Evolutionary conservation across 2,329 filamentous ascomycete genomes (phyloP).

Genomic region (Ascochyta clinopodiicola): DNA sequence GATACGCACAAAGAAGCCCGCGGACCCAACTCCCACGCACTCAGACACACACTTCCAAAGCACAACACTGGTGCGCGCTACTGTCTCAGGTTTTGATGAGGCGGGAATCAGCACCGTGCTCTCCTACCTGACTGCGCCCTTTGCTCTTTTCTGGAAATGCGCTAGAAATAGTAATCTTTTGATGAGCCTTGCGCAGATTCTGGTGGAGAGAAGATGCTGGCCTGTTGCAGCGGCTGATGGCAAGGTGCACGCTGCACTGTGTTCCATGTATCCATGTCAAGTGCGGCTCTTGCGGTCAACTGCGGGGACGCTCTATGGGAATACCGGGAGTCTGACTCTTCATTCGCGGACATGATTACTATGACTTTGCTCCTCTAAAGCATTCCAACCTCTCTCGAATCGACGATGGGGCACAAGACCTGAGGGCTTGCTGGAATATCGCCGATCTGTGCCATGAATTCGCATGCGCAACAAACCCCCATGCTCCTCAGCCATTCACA

Average conservation of each 20-base stretch:
- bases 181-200: slow-evolving; percentile 7
- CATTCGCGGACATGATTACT: neutral
- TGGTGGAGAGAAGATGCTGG: neutral
- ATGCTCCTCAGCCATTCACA: slow-evolving; percentile 12
- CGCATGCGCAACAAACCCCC: slow-evolving; percentile 15
- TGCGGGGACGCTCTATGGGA: neutral
- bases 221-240: slow-evolving; percentile 16
- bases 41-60: slow-evolving; percentile 13
- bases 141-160: slow-evolving; percentile 24
- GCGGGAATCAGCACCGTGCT: slow-evolving; percentile 5
- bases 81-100: slow-evolving; percentile 33
- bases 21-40: slow-evolving; percentile 1
- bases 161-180: slow-evolving; percentile 19
- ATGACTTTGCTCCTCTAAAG: neutral
- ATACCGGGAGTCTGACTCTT: neutral
- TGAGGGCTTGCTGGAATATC: slow-evolving; percentile 1
- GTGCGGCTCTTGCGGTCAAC: slow-evolving; percentile 11
- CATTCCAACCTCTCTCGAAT: neutral
- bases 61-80: slow-evolving; percentile 18
- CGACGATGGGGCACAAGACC: slow-evolving; percentile 1
- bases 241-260: slow-evolving; percentile 6
- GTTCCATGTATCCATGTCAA: slow-evolving; percentile 5
- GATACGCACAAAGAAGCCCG: slow-evolving; percentile 23
- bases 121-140: slow-evolving; percentile 9
- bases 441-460: slow-evolving; percentile 16